These are phyloP conservation scores for Acanthamoeba sp. DNA, from an alignment of 208 protist genomes.

Conservation along the genomic window DNA sequence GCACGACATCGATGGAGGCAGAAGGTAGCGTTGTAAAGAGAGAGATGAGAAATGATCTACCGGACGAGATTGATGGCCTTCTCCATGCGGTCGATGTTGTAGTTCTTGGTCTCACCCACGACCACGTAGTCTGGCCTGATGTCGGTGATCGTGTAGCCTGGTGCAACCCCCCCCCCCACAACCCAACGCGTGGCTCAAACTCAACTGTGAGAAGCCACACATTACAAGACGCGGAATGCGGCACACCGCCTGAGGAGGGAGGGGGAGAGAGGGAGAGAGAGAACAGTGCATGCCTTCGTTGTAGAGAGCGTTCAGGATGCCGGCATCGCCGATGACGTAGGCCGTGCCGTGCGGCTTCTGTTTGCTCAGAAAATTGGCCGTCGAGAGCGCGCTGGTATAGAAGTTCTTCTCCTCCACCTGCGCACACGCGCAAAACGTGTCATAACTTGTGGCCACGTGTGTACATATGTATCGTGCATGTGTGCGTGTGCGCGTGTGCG, in stretches of 20 bases:
- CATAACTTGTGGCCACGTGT: too few relatives aligned
- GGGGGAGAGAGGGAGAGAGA: not conserved
- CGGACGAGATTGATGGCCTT: slow-evolving; percentile 67
- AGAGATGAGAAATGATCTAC: too few relatives aligned
- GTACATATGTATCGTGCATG: not conserved
- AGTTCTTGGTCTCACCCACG: slow-evolving; percentile 73
- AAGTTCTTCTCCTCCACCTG: slow-evolving; percentile 54
- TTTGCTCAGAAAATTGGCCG: slow-evolving; percentile 43
- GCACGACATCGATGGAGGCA: too few relatives aligned
- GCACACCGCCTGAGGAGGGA: too few relatives aligned
- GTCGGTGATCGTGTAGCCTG: slow-evolving; percentile 58
- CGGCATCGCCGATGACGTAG: slow-evolving; percentile 56
- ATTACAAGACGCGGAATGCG: too few relatives aligned
- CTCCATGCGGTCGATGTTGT: slow-evolving; percentile 58
- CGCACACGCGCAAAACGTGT: not conserved
- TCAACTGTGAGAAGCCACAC: not conserved
- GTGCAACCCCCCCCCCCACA: not conserved
- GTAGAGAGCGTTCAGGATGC: slow-evolving; percentile 46
- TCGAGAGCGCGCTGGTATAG: slow-evolving; percentile 58
- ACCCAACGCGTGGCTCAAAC: not conserved
- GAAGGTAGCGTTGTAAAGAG: too few relatives aligned
- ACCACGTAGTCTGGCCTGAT: slow-evolving; percentile 75
- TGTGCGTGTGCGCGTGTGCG: not conserved
- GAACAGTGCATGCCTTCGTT: slow-evolving; percentile 15
- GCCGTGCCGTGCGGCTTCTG: slow-evolving; percentile 54